A percentile compares a stretch with the other conserved stretches of the same genome.
phyloP scores from a whole-genome alignment of 352 stramenopile species.

The Thalassiosira exigua region DNA sequence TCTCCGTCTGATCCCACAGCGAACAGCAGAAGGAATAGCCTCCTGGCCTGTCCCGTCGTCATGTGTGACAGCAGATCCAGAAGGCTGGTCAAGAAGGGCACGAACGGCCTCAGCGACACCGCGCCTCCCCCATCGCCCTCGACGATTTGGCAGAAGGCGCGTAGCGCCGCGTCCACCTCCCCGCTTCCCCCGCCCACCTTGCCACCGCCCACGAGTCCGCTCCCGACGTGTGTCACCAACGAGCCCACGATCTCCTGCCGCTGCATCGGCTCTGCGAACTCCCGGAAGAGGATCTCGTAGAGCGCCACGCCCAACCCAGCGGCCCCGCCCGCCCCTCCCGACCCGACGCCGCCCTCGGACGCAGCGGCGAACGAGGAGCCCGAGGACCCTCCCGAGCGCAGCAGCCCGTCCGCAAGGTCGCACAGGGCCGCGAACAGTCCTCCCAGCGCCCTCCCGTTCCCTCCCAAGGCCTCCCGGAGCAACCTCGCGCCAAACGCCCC shows the following conservation, averaged over 20 bases:
- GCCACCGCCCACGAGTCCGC: not conserved
- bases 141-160: constrained; percentile 52
- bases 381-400: constrained; percentile 21
- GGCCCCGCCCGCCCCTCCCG: constrained; percentile 5
- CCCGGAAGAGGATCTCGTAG: constrained; percentile 58
- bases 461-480: constrained; percentile 26
- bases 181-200: constrained; percentile 31
- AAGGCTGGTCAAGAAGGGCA: constrained; percentile 56
- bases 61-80: constrained; percentile 62
- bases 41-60: constrained; percentile 48
- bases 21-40: constrained; percentile 67
- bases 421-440: constrained; percentile 49
- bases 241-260: constrained; percentile 56
- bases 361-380: not conserved
- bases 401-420: constrained; percentile 56
- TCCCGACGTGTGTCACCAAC: constrained; percentile 56
- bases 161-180: constrained; percentile 64
- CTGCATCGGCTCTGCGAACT: constrained; percentile 61
- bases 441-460: constrained; percentile 49
- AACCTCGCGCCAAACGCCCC: constrained; percentile 40
- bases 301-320: constrained; percentile 49
- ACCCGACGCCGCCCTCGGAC: not conserved
- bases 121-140: constrained; percentile 36
- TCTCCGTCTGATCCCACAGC: constrained; percentile 36
- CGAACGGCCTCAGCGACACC: constrained; percentile 43